phyloP scores from a whole-genome alignment of 1,284 basidiomycete species.

The Malassezia japonica region DNA sequence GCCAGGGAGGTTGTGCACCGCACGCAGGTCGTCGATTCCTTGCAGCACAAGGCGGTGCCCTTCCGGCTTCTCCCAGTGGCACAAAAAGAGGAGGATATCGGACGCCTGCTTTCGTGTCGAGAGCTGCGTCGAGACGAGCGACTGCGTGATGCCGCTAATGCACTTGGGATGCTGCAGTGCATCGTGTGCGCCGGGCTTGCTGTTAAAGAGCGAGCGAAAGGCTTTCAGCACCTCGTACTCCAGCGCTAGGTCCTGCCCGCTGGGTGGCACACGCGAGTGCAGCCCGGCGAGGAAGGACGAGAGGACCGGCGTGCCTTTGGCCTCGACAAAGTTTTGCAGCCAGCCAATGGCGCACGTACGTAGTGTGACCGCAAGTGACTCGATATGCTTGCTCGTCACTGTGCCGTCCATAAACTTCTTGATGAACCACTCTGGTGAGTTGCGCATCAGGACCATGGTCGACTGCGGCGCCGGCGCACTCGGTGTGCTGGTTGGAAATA shows the following conservation, averaged over 20 bases:
- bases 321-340: constrained; percentile 52
- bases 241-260: constrained; percentile 59
- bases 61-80: constrained; percentile 51
- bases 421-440: constrained; percentile 59
- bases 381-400: constrained; percentile 69
- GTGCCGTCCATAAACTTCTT: constrained; percentile 78
- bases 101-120: constrained; percentile 69
- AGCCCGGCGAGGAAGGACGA: constrained; percentile 58
- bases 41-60: constrained; percentile 53
- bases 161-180: constrained; percentile 68
- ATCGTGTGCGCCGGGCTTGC: constrained; percentile 64
- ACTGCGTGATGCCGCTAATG: constrained; percentile 71
- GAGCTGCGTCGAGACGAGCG: constrained; percentile 73
- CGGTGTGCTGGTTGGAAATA: constrained; percentile 53
- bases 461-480: constrained; percentile 50
- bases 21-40: constrained; percentile 50
- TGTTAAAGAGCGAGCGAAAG: constrained; percentile 73
- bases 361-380: constrained; percentile 67
- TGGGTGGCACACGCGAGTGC: constrained; percentile 35
- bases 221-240: constrained; percentile 88
- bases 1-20: constrained; percentile 29
- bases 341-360: constrained; percentile 52
- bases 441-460: constrained; percentile 38
- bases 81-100: constrained; percentile 60
- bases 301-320: constrained; percentile 65